Base-by-base conservation (phyloP, 805 yeast species). In the Zygosaccharomyces rouxii region DNA sequence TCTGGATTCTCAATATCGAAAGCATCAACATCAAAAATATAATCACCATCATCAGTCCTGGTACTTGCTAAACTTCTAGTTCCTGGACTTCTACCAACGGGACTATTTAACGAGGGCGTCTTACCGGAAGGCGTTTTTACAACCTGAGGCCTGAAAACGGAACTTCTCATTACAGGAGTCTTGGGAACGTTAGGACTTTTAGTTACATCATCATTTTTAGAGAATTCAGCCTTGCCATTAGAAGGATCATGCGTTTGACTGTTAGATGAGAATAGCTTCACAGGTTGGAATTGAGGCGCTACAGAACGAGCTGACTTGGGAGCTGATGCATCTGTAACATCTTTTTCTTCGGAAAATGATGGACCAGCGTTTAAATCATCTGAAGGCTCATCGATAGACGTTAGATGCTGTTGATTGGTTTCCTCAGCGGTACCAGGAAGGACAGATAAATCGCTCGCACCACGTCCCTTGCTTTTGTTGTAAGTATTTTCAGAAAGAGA, bases 1-100 rank as follows among this genome's bases (percentile, higher is more conserved):
- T 90, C 97, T 1, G 95, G 95, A 59, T 88, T 86, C 49, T 83
- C 84, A 46, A 86, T 83, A 67, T 87, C 89, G 67, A 86, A 88
- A 29, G 82, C 78, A 48, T 84, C 86, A 45, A 86, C 74, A 66
- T 84, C 84, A 68, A 84, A 86, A 2, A 80, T 76, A 7, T 46
- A 42, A 18, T 57, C 59, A 18, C 42, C 37, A 19, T 54, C 54
- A 22, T 49, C 59, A 16, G 44, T 30, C 18, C 37, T 28, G 22
- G 16, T 16, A 41, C 25, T 18, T 3, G 42, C 31, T 9, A 23
- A 33, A 19, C 44, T 41, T 28, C 37, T 28, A 38, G 30, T 11
- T 7, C 19, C 41, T 11, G 41, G 41, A 13, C 41, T 38, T 22
- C 18, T 10, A 9, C 10, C 9, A 5, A 29, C 41, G 4, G 41